phyloP scores from a whole-genome alignment of 441 rosid species.

The Raphanus hybrid region DNA sequence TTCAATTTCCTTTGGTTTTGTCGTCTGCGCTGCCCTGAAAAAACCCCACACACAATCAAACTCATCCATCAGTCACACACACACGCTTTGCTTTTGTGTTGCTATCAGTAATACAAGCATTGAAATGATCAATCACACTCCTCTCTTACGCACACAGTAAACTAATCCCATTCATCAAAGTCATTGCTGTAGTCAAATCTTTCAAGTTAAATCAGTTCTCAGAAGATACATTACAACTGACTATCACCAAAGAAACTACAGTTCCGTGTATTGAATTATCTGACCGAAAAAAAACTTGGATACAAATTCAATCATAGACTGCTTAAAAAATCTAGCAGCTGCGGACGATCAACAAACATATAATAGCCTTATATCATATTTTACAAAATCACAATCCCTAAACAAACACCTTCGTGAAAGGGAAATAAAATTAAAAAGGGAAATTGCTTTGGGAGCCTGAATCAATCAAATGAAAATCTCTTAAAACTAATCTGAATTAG shows the following conservation, averaged over 20 bases:
- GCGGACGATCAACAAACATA: background rate
- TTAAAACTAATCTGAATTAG: background rate
- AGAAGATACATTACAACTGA: background rate
- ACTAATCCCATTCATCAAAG: background rate
- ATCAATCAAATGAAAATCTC: background rate
- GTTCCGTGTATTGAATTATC: background rate
- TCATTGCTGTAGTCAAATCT: background rate
- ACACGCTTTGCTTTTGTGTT: background rate
- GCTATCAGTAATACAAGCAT: conserved; percentile 17
- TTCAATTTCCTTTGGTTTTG: conserved; percentile 40
- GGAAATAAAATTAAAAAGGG: background rate
- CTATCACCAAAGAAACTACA: background rate
- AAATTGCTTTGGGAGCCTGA: conserved; percentile 45
- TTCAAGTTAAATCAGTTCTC: background rate
- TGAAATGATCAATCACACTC: background rate
- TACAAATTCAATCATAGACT: conserved; percentile 4
- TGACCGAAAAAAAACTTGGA: background rate
- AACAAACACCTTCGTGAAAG: too few relatives aligned
- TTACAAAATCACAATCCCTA: too few relatives aligned
- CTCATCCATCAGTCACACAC: conserved; percentile 13
- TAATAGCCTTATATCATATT: background rate
- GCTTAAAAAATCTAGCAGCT: background rate
- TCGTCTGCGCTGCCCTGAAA: conserved; percentile 39
- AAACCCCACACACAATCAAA: background rate
- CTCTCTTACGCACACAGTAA: background rate